Conservation (phyloP, 2,329 filamentous ascomycete genomes). For the Allantophomopsis lycopodina region DNA sequence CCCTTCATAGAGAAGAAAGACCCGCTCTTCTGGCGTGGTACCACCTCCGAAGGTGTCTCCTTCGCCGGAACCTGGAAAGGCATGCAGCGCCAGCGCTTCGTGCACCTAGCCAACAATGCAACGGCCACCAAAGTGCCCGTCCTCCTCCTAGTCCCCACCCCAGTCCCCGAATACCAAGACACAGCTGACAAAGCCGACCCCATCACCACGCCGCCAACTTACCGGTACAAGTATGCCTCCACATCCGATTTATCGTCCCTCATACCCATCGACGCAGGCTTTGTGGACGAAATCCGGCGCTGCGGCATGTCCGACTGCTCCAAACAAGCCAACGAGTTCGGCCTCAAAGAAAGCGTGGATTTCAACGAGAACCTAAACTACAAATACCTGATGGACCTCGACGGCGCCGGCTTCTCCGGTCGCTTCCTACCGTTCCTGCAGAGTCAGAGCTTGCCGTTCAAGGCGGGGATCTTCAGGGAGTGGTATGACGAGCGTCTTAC, state of each 20-base stretch:
- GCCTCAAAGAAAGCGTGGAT: slow-evolving; percentile 8
- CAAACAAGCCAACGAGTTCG: slow-evolving; percentile 17
- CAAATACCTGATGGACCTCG: slow-evolving; percentile 44
- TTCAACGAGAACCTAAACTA: slow-evolving; percentile 25
- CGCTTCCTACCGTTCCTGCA: slow-evolving; percentile 36
- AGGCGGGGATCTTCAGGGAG: slow-evolving; percentile 45
- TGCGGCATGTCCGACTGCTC: slow-evolving; percentile 20
- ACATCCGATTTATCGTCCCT: slow-evolving; percentile 17
- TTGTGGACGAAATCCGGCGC: slow-evolving; percentile 22
- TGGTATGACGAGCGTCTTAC: slow-evolving; percentile 51
- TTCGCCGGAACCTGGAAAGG: slow-evolving; percentile 37
- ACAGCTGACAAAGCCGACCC: too few species aligned
- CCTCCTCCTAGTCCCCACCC: slow-evolving; percentile 10
- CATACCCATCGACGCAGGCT: slow-evolving; percentile 20
- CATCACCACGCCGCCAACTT: slow-evolving; percentile 18
- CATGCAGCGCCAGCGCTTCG: slow-evolving; percentile 45
- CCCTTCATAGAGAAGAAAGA: slow-evolving; percentile 28
- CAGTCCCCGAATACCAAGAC: too few species aligned
- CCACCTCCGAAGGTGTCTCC: slow-evolving; percentile 32
- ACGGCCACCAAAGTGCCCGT: slow-evolving; percentile 21
- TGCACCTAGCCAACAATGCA: slow-evolving; percentile 33
- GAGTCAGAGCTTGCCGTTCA: slow-evolving; percentile 37
- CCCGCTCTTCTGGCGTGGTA: slow-evolving; percentile 38
- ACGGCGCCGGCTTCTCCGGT: slow-evolving; percentile 37
- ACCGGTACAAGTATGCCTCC: slow-evolving; percentile 25